Evolutionary conservation across 2,329 filamentous ascomycete species (phyloP), one percentile per base, ranked within the genome.

Genomic region (Alternaria hordeiaustralica): DNA sequence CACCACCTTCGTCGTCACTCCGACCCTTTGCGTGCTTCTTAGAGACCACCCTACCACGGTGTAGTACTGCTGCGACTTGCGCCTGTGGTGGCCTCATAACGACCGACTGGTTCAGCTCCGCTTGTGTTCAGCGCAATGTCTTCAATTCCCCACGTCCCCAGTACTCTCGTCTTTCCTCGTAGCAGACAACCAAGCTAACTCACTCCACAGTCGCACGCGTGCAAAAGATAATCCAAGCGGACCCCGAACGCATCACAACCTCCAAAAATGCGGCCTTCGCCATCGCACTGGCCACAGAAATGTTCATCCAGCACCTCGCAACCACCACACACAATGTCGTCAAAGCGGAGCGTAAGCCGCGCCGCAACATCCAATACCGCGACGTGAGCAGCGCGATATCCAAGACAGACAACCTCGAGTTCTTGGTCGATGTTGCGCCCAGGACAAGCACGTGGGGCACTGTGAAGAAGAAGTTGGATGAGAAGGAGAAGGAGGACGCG

Each of bases 251-350:
- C 66, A 92, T 97, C 66, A 86, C 85, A 66, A 88, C 92, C 80
- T 97, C 94, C 50, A 97, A 94, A 80, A 97, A 97, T 76, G 95
- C 95, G 58, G 92, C 94, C 20, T 98, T 98, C 79, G 90, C 95
- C 61, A 96, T 98, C 74, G 94, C 95, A 2, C 87, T 97, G 64
- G 96, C 96, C 21, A 94, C 96, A 4, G 96, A 99, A 82, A 90
- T 97, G 87, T 98, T 99, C 83, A 90, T 99, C 70, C 93, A 97
- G 79, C 92, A 98, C 79, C 87, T 99, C 25, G 90, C 94, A 20
- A 87, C 91, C 66, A 92, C 96, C 79, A 90, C 91, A 25, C 90
- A 97, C 78, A 94, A 92, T 74, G 92, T 97, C 74, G 92, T 94
- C 73, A 96, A 96, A 77, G 87, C 94, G 1, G 96, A 98, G 81